These are phyloP conservation scores for Eucalyptus tenuipes DNA, from an alignment of 345 rosid species.

Conservation along the genomic window DNA sequence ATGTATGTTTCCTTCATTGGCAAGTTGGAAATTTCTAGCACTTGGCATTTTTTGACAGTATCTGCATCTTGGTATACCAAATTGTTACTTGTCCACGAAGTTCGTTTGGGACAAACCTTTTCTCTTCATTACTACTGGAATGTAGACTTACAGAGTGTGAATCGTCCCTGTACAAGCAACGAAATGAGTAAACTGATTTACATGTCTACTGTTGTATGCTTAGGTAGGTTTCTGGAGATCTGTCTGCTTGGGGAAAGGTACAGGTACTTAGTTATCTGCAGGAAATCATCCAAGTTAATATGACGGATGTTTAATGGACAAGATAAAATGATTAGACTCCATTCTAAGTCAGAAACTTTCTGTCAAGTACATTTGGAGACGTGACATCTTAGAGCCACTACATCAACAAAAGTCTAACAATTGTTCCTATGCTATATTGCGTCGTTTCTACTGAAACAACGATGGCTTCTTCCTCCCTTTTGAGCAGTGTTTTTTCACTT, in stretches of 20 bases:
- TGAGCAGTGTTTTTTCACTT: background rate
- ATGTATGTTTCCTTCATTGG: background rate
- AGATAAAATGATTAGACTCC: background rate
- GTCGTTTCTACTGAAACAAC: background rate
- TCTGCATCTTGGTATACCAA: background rate
- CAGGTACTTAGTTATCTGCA: background rate
- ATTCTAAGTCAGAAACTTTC: background rate
- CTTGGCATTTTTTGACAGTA: background rate
- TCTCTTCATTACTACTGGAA: background rate
- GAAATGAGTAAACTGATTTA: background rate
- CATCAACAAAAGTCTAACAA: background rate
- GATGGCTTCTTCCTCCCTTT: background rate
- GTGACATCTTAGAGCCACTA: background rate
- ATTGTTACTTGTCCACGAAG: background rate
- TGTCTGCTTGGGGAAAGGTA: background rate
- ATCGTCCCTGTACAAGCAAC: background rate
- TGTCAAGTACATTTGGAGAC: background rate
- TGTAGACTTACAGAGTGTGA: background rate
- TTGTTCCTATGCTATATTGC: background rate
- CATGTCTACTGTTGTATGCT: background rate
- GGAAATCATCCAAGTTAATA: background rate
- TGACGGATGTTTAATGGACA: background rate
- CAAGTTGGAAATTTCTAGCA: background rate
- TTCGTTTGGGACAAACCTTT: background rate
- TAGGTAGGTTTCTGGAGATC: background rate